These are phyloP conservation scores for Forsythia viridissima DNA, from an alignment of 257 asterid species.

Conservation along the genomic window DNA sequence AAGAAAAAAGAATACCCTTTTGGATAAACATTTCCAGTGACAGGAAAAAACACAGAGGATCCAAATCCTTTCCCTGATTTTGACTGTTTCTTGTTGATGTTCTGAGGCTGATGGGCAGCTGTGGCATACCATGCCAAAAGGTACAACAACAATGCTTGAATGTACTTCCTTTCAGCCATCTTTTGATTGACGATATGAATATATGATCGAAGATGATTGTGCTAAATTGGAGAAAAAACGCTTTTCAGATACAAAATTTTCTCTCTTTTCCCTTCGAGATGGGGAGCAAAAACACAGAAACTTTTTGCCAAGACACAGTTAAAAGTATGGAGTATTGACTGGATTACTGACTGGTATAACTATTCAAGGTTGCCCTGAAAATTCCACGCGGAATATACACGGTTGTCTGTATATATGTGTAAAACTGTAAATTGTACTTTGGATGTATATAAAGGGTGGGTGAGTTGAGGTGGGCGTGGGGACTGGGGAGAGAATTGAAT, in stretches of 20 bases:
- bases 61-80: constrained; percentile 33
- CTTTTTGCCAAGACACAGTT: not conserved
- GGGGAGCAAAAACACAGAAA: not conserved
- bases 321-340: not conserved
- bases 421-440: not conserved
- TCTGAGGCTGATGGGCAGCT: constrained; percentile 44
- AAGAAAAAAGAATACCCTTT: constrained; percentile 47
- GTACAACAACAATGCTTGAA: constrained; percentile 41
- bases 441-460: not conserved
- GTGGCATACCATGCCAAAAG: constrained; percentile 40
- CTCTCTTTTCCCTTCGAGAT: not conserved
- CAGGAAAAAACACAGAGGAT: constrained; percentile 74
- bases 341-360: not conserved
- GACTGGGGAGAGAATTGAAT: too few species aligned
- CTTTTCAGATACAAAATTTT: not conserved
- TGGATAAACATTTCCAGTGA: constrained; percentile 86
- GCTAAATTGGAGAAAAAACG: not conserved
- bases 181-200: not conserved
- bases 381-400: not conserved
- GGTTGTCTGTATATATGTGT: not conserved
- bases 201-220: not conserved
- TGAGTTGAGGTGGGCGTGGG: too few species aligned
- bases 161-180: constrained; percentile 37
- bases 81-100: constrained; percentile 9
- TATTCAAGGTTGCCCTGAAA: not conserved